phyloP scores from a whole-genome alignment of 148 eudicot species.

The Rheum nobile region DNA sequence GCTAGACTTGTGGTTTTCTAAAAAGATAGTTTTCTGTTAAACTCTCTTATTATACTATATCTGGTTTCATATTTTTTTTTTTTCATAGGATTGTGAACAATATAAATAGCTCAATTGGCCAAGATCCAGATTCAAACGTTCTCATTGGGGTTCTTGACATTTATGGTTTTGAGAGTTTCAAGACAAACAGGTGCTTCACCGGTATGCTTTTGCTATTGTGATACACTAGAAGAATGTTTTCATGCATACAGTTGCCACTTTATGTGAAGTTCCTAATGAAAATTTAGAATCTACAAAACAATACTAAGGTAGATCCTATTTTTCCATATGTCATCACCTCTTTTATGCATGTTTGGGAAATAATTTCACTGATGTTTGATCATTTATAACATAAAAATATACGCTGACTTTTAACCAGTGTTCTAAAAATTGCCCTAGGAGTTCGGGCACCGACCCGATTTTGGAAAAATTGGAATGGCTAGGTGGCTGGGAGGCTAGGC shows the following conservation, averaged over 20 bases:
- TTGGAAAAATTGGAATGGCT: too few species aligned
- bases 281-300: neutral
- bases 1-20: neutral
- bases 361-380: too few species aligned
- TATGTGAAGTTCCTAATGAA: neutral
- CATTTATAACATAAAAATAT: too few species aligned
- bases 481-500: too few species aligned
- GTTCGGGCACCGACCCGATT: too few species aligned
- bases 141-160: conserved; percentile 91
- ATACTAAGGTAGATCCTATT: too few species aligned
- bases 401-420: too few species aligned
- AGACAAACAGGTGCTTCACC: conserved; percentile 99
- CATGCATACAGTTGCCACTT: neutral
- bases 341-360: too few species aligned
- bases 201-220: conserved; percentile 91
- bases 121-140: conserved; percentile 73
- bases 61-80: conserved; percentile 1
- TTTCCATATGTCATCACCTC: too few species aligned
- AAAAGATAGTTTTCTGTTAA: neutral
- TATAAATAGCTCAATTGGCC: conserved; percentile 94
- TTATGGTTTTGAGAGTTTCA: conserved; percentile 98
- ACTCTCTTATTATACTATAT: neutral
- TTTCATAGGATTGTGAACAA: conserved; percentile 76
- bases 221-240: conserved; percentile 12
- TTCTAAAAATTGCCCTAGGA: too few species aligned